Conservation (phyloP, 306 rosid genomes). For the Inga leiocalycina region DNA sequence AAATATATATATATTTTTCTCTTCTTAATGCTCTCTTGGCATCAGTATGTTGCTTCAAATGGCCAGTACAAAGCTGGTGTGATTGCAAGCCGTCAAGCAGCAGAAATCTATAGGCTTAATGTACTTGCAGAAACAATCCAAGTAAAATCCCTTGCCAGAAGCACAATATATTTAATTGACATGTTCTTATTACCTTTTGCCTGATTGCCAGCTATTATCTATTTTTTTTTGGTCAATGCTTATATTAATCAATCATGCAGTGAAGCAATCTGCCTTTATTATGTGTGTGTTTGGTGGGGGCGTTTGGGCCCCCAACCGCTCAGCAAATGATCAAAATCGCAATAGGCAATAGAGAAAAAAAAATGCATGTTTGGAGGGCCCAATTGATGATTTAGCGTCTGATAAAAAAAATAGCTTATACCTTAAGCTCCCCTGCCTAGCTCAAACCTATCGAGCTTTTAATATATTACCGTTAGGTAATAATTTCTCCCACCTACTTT, state of each 20-base stretch:
- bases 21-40: slow-evolving; percentile 6
- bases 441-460: no score
- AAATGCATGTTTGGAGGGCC: no score
- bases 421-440: no score
- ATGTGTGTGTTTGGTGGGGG: no score
- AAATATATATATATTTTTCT: not conserved
- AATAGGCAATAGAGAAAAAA: no score
- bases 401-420: no score
- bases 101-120: slow-evolving; percentile 59
- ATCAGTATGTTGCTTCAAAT: slow-evolving; percentile 52
- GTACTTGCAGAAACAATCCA: slow-evolving; percentile 63
- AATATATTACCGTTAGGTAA: no score
- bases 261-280: no score
- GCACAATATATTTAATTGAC: not conserved
- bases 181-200: slow-evolving; percentile 17
- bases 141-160: slow-evolving; percentile 37
- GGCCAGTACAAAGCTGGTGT: slow-evolving; percentile 54
- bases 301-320: no score
- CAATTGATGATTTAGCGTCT: no score
- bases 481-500: no score
- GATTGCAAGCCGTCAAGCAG: slow-evolving; percentile 66
- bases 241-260: not conserved
- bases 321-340: no score
- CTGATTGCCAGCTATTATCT: slow-evolving; percentile 7
- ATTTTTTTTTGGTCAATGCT: not conserved